A percentile compares a stretch with the other conserved stretches of the same genome.
These are phyloP conservation scores for Collybiopsis luxurians DNA, from an alignment of 768 basidiomycete genomes.

Conservation along the genomic window DNA sequence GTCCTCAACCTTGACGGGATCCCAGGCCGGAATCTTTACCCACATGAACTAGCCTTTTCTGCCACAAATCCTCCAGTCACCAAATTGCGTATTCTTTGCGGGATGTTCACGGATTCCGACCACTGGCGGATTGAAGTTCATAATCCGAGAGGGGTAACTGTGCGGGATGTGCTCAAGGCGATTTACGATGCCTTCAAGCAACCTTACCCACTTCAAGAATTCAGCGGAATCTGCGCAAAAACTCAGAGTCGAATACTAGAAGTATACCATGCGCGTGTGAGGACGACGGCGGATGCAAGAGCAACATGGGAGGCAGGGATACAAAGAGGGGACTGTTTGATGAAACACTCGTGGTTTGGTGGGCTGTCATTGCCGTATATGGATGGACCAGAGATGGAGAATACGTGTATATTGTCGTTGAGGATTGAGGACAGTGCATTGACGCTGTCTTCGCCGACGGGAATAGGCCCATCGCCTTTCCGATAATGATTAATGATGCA, in stretches of 20 bases:
- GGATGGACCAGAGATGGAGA: slow-evolving; percentile 23
- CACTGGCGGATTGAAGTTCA: slow-evolving; percentile 39
- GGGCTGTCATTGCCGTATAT: slow-evolving; percentile 40
- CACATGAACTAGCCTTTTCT: neutral
- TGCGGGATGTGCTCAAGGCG: slow-evolving; percentile 48
- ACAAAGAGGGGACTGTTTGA: slow-evolving; percentile 46
- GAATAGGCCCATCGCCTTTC: neutral
- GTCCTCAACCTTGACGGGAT: neutral
- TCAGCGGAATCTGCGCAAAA: slow-evolving; percentile 37
- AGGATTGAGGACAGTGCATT: slow-evolving; percentile 14
- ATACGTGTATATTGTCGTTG: slow-evolving; percentile 47
- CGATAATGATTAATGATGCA: neutral
- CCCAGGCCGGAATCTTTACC: neutral
- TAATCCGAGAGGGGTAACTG: slow-evolving; percentile 46
- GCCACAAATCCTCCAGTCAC: slow-evolving; percentile 42
- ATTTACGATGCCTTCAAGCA: slow-evolving; percentile 37
- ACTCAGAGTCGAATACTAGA: slow-evolving; percentile 40
- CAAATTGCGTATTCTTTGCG: slow-evolving; percentile 41
- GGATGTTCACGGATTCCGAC: slow-evolving; percentile 36
- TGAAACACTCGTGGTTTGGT: slow-evolving; percentile 46
- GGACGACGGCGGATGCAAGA: slow-evolving; percentile 30
- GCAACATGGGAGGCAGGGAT: slow-evolving; percentile 38
- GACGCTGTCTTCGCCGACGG: neutral
- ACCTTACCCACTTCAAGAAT: slow-evolving; percentile 40
- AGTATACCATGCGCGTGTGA: slow-evolving; percentile 46